Conservation (phyloP, 2,329 filamentous ascomycete species). For the Fusarium robinianum region DNA sequence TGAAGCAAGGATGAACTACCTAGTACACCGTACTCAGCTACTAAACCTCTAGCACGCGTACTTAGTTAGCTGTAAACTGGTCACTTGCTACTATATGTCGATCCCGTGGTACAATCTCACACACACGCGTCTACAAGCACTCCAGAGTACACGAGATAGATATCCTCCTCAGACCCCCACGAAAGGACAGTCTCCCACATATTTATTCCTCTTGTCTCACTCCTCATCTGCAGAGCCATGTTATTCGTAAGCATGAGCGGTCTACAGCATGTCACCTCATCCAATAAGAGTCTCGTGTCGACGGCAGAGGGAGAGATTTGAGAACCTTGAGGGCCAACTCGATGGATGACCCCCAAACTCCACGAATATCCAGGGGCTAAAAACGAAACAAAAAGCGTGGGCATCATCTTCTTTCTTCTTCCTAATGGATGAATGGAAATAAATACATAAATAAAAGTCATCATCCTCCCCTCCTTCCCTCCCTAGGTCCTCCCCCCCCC, state of each 20-base stretch:
- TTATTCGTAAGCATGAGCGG: slow-evolving; percentile 24
- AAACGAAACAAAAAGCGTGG: neutral
- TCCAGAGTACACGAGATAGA: neutral
- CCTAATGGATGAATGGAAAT: too few relatives aligned
- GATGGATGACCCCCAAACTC: neutral
- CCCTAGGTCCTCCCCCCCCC: too few relatives aligned
- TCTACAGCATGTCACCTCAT: slow-evolving; percentile 7
- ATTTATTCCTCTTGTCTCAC: slow-evolving; percentile 10
- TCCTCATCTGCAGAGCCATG: slow-evolving; percentile 7
- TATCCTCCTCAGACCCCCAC: slow-evolving; percentile 7
- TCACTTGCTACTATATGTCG: too few relatives aligned
- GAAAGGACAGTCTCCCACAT: slow-evolving; percentile 6
- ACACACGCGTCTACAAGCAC: too few relatives aligned
- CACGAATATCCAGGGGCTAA: neutral
- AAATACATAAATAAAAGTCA: too few relatives aligned
- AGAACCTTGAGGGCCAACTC: slow-evolving; percentile 38
- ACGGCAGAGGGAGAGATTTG: slow-evolving; percentile 15
- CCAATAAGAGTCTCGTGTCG: slow-evolving; percentile 25
- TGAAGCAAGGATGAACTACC: too few relatives aligned
- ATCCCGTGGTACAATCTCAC: too few relatives aligned
- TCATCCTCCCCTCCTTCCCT: too few relatives aligned
- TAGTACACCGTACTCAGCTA: too few relatives aligned
- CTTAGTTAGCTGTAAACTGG: too few relatives aligned
- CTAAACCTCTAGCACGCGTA: too few relatives aligned
- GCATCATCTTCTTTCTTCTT: neutral